Base-by-base conservation (phyloP, 305 asterid species). In the Stenogyne calaminthoides region DNA sequence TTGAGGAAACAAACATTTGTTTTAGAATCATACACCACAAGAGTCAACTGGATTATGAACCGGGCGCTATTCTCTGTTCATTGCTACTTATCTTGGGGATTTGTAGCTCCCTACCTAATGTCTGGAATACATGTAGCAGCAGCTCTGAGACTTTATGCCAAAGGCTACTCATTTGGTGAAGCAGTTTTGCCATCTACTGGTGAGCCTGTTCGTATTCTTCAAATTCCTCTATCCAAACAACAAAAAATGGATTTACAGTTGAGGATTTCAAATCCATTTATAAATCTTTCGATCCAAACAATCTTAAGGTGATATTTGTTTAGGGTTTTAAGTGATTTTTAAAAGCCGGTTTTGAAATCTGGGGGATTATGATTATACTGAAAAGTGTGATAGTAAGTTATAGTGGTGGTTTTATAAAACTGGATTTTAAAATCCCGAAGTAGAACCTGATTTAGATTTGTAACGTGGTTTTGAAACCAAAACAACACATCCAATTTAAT, bases 1-100 rank as follows among this genome's bases (percentile, higher is more conserved):
- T 84, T 95, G 84, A 86, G 99, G 88, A 95, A 95, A 87, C 99
- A 95, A 78, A 92, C 99, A 59, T 95, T 95, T 79, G 99, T 95
- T 69, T 78, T 95, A 79, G 99, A 95, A 85, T 92, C 99, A 20
- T 95, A 95, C 81, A 66, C 98, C 7, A 87, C 98, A 32, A 84
- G 75, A 69, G 79, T 89, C 73, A 95, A 95, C 88, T 86, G 93
- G 97, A 82, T 95, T 70, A 90, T 92, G 99, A 95, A 95, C 85
- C 93, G 96, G 67, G 97, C 96, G 59, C 81, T 95, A 75, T 95
- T 92, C 85, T 84, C 92, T 76, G 20, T 76, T 76, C 99, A 95
- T 85, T 92, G 92, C 84, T 95, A 95, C 82, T 84, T 92, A 54
- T 95, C 99, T 12, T 95, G 99, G 99, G 99, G 96, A 76, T 95